phyloP scores from a whole-genome alignment of 73 alveolate genomes.

The Tetrahymena elliotti region DNA sequence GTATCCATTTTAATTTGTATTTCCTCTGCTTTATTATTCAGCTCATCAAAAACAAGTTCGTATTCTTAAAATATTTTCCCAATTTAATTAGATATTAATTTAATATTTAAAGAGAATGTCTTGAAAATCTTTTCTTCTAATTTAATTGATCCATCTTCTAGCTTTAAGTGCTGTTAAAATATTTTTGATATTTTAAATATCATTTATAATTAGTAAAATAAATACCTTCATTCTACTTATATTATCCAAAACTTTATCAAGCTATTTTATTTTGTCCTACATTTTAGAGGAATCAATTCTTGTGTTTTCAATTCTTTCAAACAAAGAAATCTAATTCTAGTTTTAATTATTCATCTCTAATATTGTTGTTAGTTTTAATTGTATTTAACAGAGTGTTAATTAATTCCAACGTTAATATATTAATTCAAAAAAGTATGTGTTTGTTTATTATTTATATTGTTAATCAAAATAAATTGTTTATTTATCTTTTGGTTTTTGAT shows the following conservation, averaged over 20 bases:
- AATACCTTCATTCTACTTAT: neutral
- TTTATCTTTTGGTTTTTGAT: neutral
- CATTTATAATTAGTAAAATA: neutral
- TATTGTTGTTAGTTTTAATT: neutral
- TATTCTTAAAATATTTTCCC: neutral
- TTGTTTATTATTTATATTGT: neutral
- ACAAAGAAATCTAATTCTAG: neutral
- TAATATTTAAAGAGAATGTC: neutral
- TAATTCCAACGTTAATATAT: neutral
- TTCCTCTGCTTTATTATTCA: neutral
- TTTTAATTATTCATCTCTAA: neutral
- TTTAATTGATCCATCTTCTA: neutral
- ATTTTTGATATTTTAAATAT: neutral
- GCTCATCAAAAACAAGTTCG: neutral
- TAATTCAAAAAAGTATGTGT: neutral
- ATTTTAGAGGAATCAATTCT: neutral
- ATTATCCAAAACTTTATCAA: neutral
- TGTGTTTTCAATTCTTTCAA: neutral
- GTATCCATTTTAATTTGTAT: neutral
- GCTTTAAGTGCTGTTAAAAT: neutral
- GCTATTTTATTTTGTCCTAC: neutral
- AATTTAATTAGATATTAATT: neutral
- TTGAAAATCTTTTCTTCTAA: neutral
- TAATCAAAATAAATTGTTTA: neutral
- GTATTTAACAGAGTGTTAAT: neutral